Evolutionary conservation across 176 grass and related monocot genomes (phyloP), one percentile per base, ranked within the genome.

Genomic region (Thinopyrum elongatum): DNA sequence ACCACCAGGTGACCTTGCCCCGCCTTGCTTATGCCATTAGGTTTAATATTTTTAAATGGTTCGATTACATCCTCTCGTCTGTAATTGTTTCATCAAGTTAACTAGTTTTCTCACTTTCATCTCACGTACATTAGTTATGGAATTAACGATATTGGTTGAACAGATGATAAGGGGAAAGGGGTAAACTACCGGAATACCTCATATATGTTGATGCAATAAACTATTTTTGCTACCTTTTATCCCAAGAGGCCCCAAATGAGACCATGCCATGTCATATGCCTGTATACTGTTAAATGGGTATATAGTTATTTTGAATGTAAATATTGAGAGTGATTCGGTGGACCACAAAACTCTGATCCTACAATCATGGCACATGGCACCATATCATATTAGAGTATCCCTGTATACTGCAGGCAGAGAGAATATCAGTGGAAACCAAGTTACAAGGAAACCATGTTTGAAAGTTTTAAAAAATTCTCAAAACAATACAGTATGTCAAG

Each of bases 1-100:
- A 35, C 2, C 91, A 98, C 51, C 79, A 98, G 86, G 95, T 97
- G 59, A 30, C 12, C 6, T 14, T 78, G 14, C 76, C 26, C 47
- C 63, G 11, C 21, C 12, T 74, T 53, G 31, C 14, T 51, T 38
- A 5, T 23, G 1, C 57, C 42, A 58, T 58, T 58, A 58, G 55
- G 55, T 22, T 22, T 58, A 58, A 22, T 33, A 16, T 62, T 55
- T 82, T 22, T 68, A 28, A 29, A 25, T 62, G 1, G 33, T 31
- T 83, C 65, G 59, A 23, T 28, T 74, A 59, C n/a, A 12, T 44
- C 35, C 23, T 80, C 53, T 58, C 55, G 55, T 58, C 55, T 58
- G 55, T 22, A 58, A 58, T 3, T 22, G 17, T 58, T 58, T 58
- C 55, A 58, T 58, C 21, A 58, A 58, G 53, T 22, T 19, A 57